Evolutionary conservation across 306 rosid genomes (phyloP).

Genomic region (Argentina anserina): DNA sequence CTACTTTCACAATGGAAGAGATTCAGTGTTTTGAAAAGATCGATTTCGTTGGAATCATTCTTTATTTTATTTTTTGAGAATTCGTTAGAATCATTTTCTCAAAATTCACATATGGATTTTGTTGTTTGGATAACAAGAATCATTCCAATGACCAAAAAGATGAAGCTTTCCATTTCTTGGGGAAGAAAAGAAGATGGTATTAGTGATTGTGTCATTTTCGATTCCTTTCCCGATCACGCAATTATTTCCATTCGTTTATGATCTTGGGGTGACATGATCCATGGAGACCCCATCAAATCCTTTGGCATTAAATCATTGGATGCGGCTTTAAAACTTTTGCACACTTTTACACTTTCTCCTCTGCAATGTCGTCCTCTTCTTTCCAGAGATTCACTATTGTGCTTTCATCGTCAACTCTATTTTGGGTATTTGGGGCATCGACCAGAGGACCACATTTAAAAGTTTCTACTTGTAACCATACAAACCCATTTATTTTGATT

Average conservation of each 20-base stretch:
- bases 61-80: no score
- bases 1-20: background rate
- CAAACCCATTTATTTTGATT: constrained; percentile 12
- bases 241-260: background rate
- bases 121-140: background rate
- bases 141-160: background rate
- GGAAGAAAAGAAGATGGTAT: background rate
- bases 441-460: background rate
- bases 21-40: no score
- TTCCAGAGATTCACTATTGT: background rate
- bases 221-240: background rate
- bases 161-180: background rate
- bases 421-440: background rate
- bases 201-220: background rate
- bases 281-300: constrained; percentile 9
- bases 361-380: background rate
- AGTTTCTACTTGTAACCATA: background rate
- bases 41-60: background rate
- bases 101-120: background rate
- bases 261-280: constrained; percentile 7
- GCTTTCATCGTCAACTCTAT: background rate
- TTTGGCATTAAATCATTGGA: background rate
- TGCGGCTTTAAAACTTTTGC: background rate
- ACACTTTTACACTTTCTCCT: background rate
- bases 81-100: background rate